phyloP scores from a whole-genome alignment of 345 rosid species.

The Gossypioides kirkii region DNA sequence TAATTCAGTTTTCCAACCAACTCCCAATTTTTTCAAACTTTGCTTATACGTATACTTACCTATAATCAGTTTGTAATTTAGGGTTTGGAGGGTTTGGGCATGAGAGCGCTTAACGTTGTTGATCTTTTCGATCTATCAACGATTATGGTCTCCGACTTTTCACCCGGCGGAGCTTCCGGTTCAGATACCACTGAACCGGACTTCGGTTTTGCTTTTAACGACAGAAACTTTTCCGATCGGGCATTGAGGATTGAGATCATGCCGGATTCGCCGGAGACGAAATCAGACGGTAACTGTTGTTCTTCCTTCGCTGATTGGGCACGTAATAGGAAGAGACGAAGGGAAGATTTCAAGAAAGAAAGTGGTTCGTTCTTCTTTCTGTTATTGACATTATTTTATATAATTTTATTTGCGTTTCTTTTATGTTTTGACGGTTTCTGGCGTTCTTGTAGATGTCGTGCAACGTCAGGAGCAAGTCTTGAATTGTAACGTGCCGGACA shows the following conservation, averaged over 20 bases:
- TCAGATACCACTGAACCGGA: slow-evolving; percentile 35
- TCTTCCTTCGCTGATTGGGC: slow-evolving; percentile 61
- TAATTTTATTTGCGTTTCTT: not conserved
- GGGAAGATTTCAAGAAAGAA: slow-evolving; percentile 57
- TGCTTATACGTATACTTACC: not conserved
- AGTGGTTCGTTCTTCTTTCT: slow-evolving; percentile 15
- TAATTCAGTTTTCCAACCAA: not conserved
- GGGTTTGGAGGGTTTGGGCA: slow-evolving; percentile 6
- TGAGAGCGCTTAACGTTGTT: slow-evolving; percentile 9
- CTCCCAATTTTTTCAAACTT: not conserved
- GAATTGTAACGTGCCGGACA: slow-evolving; percentile 45
- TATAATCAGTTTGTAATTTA: not conserved
- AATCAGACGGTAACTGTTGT: slow-evolving; percentile 40
- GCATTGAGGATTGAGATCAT: slow-evolving; percentile 63
- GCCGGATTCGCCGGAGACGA: slow-evolving; percentile 35
- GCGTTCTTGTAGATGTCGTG: slow-evolving; percentile 5
- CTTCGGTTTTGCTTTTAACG: slow-evolving; percentile 77
- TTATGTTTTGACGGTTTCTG: not conserved
- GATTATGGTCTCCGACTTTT: slow-evolving; percentile 42
- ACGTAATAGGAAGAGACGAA: slow-evolving; percentile 60
- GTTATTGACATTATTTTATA: not conserved
- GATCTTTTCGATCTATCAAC: slow-evolving; percentile 38
- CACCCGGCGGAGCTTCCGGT: slow-evolving; percentile 19
- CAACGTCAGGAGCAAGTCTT: slow-evolving; percentile 49
- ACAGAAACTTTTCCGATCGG: slow-evolving; percentile 72